A percentile compares a stretch with the other conserved stretches of the same genome.
Conservation (phyloP, 192 early-diverging fungal species). For the Gigaspora rosea region DNA sequence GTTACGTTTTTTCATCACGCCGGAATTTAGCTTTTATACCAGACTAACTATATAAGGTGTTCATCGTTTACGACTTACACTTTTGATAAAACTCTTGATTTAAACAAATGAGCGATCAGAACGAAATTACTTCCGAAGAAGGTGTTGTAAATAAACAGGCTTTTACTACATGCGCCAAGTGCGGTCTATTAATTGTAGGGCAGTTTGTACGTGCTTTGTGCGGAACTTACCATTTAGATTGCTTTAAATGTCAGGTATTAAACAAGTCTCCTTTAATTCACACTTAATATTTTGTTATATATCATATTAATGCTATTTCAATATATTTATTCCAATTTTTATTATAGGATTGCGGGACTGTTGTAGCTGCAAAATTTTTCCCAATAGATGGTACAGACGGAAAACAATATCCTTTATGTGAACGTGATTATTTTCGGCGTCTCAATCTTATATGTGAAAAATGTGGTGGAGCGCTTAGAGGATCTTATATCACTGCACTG, state of each 20-base stretch:
- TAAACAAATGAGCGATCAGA: slow-evolving; percentile 18
- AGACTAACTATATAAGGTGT: too few species aligned
- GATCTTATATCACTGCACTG: slow-evolving; percentile 90
- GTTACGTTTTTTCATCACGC: too few species aligned
- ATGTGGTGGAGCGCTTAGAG: slow-evolving; percentile 86
- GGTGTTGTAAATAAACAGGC: slow-evolving; percentile 20
- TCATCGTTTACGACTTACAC: too few species aligned
- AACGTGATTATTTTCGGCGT: slow-evolving; percentile 85
- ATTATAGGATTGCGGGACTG: slow-evolving; percentile 70
- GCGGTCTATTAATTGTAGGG: slow-evolving; percentile 71
- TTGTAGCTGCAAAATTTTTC: slow-evolving; percentile 86
- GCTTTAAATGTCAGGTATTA: slow-evolving; percentile 90
- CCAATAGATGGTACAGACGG: slow-evolving; percentile 64
- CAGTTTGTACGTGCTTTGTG: slow-evolving; percentile 90
- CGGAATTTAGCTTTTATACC: too few species aligned
- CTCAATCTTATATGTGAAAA: slow-evolving; percentile 82
- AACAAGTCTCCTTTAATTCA: slow-evolving; percentile 25
- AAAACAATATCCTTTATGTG: slow-evolving; percentile 69
- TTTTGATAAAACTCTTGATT: too few species aligned
- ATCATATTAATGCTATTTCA: slow-evolving; percentile 42
- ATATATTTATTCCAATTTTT: slow-evolving; percentile 37
- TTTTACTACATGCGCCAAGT: slow-evolving; percentile 60
- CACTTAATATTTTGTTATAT: slow-evolving; percentile 33
- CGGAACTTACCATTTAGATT: slow-evolving; percentile 88
- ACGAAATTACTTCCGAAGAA: slow-evolving; percentile 11